Conservation (phyloP, 2,329 filamentous ascomycete genomes). For the Aspergillus uvarum region DNA sequence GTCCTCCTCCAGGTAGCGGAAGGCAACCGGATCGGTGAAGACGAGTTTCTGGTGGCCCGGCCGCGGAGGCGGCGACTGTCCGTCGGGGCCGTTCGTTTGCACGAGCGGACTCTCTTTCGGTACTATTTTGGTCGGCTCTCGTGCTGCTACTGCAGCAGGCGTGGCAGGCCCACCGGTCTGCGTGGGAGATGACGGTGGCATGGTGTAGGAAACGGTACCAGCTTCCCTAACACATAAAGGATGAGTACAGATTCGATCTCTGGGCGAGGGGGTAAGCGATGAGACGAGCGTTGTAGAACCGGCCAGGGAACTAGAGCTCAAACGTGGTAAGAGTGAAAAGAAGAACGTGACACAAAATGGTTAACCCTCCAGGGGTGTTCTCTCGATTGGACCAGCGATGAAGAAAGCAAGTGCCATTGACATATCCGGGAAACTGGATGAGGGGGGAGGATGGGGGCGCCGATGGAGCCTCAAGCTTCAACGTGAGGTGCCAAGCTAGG, state of each 20-base stretch:
- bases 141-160: conserved; percentile 24
- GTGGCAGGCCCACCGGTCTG: conserved; percentile 24
- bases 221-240: conserved; percentile 12
- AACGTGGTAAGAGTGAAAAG: conserved; percentile 15
- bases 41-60: conserved; percentile 58
- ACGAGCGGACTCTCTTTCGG: conserved; percentile 23
- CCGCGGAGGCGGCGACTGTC: conserved; percentile 17
- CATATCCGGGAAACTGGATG: conserved; percentile 25
- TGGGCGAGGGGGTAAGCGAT: not conserved
- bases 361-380: conserved; percentile 30
- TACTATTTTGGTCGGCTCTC: conserved; percentile 28
- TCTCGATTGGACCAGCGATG: conserved; percentile 21
- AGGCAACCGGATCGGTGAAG: conserved; percentile 65
- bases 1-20: conserved; percentile 82
- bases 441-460: conserved; percentile 1
- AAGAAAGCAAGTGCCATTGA: conserved; percentile 20
- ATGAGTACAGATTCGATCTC: conserved; percentile 10
- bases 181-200: conserved; percentile 21
- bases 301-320: not conserved
- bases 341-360: conserved; percentile 15
- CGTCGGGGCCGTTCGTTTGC: conserved; percentile 16
- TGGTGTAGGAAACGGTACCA: conserved; percentile 9
- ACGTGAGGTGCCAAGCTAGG: conserved; percentile 1
- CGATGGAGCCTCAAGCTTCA: conserved; percentile 5
- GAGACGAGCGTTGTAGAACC: not conserved